Conservation (phyloP, 2,329 filamentous ascomycete species). For the Pseudogymnoascus destructans region DNA sequence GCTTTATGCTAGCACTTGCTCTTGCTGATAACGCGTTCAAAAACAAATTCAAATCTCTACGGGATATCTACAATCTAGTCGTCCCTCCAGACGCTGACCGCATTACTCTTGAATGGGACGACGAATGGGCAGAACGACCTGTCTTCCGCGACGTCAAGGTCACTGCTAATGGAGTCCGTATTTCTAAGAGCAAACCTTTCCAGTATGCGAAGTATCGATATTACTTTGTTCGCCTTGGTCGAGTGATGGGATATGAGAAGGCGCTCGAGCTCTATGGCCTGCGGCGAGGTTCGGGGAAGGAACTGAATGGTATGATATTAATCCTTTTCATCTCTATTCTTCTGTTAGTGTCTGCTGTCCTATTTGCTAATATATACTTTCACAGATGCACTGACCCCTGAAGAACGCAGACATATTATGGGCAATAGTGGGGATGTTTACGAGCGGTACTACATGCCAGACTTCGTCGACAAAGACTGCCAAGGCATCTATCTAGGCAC, state of each 20-base stretch:
- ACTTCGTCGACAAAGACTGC: slow-evolving; percentile 17
- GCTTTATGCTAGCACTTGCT: slow-evolving; percentile 20
- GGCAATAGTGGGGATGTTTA: slow-evolving; percentile 16
- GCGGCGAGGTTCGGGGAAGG: slow-evolving; percentile 18
- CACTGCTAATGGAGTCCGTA: slow-evolving; percentile 13
- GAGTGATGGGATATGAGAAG: slow-evolving; percentile 19
- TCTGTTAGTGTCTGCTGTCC: background rate
- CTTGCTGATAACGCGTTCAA: slow-evolving; percentile 20
- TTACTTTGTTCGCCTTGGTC: slow-evolving; percentile 27
- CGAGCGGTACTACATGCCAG: slow-evolving; percentile 16
- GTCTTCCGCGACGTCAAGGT: slow-evolving; percentile 20
- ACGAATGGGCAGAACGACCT: slow-evolving; percentile 16
- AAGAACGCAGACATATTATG: slow-evolving; percentile 18
- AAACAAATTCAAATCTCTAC: slow-evolving; percentile 18
- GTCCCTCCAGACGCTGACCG: slow-evolving; percentile 15
- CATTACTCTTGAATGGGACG: slow-evolving; percentile 19
- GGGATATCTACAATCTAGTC: slow-evolving; percentile 20
- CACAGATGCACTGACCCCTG: slow-evolving; percentile 16
- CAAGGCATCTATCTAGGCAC: slow-evolving; percentile 17
- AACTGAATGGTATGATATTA: slow-evolving; percentile 19
- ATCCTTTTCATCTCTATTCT: background rate
- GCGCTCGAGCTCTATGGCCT: slow-evolving; percentile 21
- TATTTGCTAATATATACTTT: slow-evolving; percentile 12
- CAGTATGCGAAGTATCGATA: slow-evolving; percentile 31
- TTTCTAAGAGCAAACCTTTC: slow-evolving; percentile 21